These are phyloP conservation scores for Pulveroboletus sp. DNA, from an alignment of 768 basidiomycete genomes.

Conservation along the genomic window DNA sequence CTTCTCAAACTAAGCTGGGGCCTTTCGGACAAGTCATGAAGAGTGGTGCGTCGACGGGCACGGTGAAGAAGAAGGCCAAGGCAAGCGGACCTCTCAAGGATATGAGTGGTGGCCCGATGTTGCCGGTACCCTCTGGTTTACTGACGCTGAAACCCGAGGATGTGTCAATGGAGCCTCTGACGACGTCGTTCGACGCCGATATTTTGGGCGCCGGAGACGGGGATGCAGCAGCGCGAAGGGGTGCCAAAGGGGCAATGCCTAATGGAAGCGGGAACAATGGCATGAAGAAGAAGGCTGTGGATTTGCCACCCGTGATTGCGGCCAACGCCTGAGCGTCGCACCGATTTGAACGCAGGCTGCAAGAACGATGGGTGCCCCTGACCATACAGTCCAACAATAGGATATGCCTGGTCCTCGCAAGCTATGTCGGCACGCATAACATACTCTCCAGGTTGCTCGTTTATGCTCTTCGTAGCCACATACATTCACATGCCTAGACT, in stretches of 20 bases:
- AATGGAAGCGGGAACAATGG: constrained; percentile 11
- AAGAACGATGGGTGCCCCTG: not conserved
- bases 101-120: constrained; percentile 11
- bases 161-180: constrained; percentile 16
- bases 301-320: constrained; percentile 33
- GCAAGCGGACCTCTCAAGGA: constrained; percentile 24
- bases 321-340: constrained; percentile 28
- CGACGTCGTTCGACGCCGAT: constrained; percentile 13
- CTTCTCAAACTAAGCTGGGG: constrained; percentile 65
- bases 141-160: constrained; percentile 19
- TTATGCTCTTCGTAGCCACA: not conserved
- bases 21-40: constrained; percentile 74
- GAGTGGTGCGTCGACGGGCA: constrained; percentile 37
- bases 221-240: constrained; percentile 6
- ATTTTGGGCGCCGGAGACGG: not conserved
- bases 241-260: constrained; percentile 6
- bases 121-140: constrained; percentile 18
- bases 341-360: not conserved
- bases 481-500: constrained; percentile 15
- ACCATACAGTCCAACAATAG: not conserved
- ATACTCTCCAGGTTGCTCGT: not conserved
- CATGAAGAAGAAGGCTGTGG: constrained; percentile 25
- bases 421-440: not conserved
- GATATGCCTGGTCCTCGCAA: not conserved
- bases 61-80: constrained; percentile 59